These are phyloP conservation scores for Cnidoscolus chayamansa DNA, from an alignment of 441 rosid genomes.

Conservation along the genomic window DNA sequence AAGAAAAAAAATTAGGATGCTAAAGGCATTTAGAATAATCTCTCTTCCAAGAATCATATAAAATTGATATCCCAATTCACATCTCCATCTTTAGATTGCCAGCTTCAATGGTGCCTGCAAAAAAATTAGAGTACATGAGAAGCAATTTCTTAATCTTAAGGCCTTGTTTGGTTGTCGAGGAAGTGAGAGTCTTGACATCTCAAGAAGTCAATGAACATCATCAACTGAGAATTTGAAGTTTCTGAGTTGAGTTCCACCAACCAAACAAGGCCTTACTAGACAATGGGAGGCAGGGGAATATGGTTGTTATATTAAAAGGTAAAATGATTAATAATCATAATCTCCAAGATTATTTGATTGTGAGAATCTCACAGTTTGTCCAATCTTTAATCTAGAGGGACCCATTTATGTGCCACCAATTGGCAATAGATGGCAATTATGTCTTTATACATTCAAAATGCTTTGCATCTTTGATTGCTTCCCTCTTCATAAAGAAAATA, in stretches of 20 bases:
- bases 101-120: slow-evolving; percentile 52
- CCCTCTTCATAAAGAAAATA: slow-evolving; percentile 14
- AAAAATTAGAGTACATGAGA: slow-evolving; percentile 6
- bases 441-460: slow-evolving; percentile 20
- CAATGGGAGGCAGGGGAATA: slow-evolving; percentile 5
- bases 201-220: no score
- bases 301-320: slow-evolving; percentile 4
- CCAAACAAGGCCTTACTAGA: neutral
- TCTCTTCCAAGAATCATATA: slow-evolving; percentile 28
- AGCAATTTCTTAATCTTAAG: slow-evolving; percentile 9
- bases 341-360: slow-evolving; percentile 17
- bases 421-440: slow-evolving; percentile 18
- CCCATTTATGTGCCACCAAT: slow-evolving; percentile 23
- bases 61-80: slow-evolving; percentile 32
- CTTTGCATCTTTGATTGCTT: slow-evolving; percentile 17
- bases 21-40: slow-evolving; percentile 22
- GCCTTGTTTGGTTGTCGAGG: no score
- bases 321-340: slow-evolving; percentile 28
- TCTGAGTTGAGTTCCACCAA: no score
- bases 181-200: no score
- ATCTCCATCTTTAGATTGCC: slow-evolving; percentile 57
- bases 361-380: slow-evolving; percentile 13
- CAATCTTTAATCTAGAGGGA: slow-evolving; percentile 8
- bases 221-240: no score
- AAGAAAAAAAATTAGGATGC: slow-evolving; percentile 34